These are phyloP conservation scores for Dalbergia oliveri DNA, from an alignment of 306 rosid genomes.

Conservation along the genomic window DNA sequence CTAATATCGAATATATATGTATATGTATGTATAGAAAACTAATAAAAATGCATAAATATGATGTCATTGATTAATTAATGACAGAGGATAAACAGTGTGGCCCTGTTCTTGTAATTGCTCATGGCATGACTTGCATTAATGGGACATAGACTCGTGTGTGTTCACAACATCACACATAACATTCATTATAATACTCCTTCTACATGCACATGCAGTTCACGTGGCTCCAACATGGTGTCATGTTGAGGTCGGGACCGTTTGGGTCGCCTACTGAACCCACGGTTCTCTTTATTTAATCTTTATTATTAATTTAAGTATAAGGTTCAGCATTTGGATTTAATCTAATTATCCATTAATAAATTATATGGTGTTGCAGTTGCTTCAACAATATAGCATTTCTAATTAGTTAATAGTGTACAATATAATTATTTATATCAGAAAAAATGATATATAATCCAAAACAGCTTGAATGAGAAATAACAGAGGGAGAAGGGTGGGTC, in stretches of 20 bases:
- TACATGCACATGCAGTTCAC: slow-evolving; percentile 70
- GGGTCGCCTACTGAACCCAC: slow-evolving; percentile 42
- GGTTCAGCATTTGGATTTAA: not conserved
- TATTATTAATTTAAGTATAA: no score
- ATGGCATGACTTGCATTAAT: slow-evolving; percentile 49
- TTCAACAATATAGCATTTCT: not conserved
- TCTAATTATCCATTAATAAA: not conserved
- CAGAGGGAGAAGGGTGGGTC: not conserved
- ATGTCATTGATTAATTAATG: slow-evolving; percentile 15
- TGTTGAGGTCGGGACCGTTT: slow-evolving; percentile 57
- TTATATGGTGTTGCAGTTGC: not conserved
- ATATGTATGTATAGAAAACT: not conserved
- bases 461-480: not conserved
- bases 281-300: no score
- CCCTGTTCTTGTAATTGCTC: slow-evolving; percentile 38
- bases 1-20: not conserved
- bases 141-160: slow-evolving; percentile 63
- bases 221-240: slow-evolving; percentile 66
- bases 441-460: not conserved
- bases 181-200: slow-evolving; percentile 35
- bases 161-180: slow-evolving; percentile 46
- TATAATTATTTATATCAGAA: not conserved
- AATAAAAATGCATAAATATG: not conserved
- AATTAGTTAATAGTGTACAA: not conserved
- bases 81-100: slow-evolving; percentile 21